Conservation (phyloP, 768 basidiomycete genomes). For the Nidularia sp. region DNA sequence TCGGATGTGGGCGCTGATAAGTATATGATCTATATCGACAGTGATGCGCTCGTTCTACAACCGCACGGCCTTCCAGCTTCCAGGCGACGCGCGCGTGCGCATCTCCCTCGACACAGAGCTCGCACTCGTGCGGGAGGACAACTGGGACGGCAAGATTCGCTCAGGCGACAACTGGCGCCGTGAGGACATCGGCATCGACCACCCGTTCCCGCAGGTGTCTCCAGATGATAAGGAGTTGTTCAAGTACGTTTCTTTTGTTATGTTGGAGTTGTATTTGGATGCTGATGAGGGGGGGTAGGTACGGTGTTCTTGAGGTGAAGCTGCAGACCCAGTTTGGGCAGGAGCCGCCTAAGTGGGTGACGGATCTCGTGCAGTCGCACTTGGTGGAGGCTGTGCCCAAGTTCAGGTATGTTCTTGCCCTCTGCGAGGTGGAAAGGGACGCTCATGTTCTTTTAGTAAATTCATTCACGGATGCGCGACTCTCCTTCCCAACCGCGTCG, state of each 20-base stretch:
- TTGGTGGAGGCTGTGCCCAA: constrained; percentile 97
- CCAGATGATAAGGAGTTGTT: constrained; percentile 87
- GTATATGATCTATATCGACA: constrained; percentile 17
- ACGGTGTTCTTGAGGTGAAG: constrained; percentile 97
- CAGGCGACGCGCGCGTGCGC: constrained; percentile 96
- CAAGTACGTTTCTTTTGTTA: constrained; percentile 45
- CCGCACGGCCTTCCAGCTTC: constrained; percentile 97
- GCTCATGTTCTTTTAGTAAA: constrained; percentile 45
- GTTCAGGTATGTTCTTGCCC: constrained; percentile 61
- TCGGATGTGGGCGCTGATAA: neutral
- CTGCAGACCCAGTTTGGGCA: constrained; percentile 95
- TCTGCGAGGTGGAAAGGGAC: neutral
- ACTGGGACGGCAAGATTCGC: constrained; percentile 85
- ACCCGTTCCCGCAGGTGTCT: constrained; percentile 77
- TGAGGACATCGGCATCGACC: constrained; percentile 89
- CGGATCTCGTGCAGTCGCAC: constrained; percentile 92
- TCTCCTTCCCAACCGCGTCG: constrained; percentile 85
- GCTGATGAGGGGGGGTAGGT: constrained; percentile 27
- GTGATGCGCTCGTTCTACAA: constrained; percentile 98
- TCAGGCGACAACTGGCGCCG: constrained; percentile 90
- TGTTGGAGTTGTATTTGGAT: no score
- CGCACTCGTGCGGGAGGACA: constrained; percentile 91
- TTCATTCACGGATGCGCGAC: constrained; percentile 97
- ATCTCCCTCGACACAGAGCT: constrained; percentile 98
- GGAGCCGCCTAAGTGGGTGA: constrained; percentile 94